These are phyloP conservation scores for Erigeron philadelphicus DNA, from an alignment of 140 eudicot species.

Conservation along the genomic window DNA sequence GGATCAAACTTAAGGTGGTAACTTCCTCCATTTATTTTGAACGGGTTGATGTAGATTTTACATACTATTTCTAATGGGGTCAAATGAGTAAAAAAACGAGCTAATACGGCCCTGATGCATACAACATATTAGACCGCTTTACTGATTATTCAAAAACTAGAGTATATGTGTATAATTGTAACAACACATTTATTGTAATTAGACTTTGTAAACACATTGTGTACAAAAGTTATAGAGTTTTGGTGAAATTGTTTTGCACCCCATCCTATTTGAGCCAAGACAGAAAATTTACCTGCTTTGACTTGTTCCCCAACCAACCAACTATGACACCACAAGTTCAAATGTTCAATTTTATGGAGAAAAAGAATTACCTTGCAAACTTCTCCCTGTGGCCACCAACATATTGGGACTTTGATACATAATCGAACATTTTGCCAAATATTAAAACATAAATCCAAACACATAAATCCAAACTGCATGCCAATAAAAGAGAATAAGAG, in stretches of 20 bases:
- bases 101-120: not conserved
- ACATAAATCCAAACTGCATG: constrained; percentile 33
- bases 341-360: not conserved
- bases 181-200: not conserved
- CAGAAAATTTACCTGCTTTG: not conserved
- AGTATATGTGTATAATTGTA: no score
- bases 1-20: not conserved
- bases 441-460: constrained; percentile 28
- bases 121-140: not conserved
- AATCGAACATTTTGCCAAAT: constrained; percentile 47
- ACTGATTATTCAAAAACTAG: not conserved
- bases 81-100: not conserved
- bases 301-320: not conserved
- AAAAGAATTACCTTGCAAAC: constrained; percentile 47
- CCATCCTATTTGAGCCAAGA: not conserved
- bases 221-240: not conserved
- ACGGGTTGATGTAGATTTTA: not conserved
- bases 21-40: not conserved
- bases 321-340: not conserved
- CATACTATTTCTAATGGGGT: not conserved
- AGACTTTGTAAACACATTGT: not conserved
- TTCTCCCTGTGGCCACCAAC: constrained; percentile 50
- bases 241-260: no score
- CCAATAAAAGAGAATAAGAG: constrained; percentile 16
- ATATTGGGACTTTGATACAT: constrained; percentile 41